Conservation (phyloP, 768 basidiomycete species). For the Boletus rubroflammeus region DNA sequence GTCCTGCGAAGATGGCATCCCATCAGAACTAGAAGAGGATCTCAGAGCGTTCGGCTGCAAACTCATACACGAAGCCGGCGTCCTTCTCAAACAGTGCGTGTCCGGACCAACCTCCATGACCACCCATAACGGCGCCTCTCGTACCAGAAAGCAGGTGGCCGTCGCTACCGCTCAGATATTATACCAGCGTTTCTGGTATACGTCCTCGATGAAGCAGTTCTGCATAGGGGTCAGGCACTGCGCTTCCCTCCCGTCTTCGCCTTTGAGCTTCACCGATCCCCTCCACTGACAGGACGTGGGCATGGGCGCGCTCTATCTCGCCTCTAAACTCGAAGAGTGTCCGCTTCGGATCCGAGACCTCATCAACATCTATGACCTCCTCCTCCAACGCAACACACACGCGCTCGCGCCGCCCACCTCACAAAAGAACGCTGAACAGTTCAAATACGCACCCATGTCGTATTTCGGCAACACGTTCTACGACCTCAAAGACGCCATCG, state of each 20-base stretch:
- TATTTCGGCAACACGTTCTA: constrained; percentile 90
- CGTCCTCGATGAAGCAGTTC: constrained; percentile 92
- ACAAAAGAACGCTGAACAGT: constrained; percentile 30
- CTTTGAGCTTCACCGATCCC: constrained; percentile 8
- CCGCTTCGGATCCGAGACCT: constrained; percentile 90
- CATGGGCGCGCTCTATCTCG: constrained; percentile 84
- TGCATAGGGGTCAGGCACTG: constrained; percentile 72
- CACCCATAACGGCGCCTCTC: constrained; percentile 4
- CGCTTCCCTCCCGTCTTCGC: constrained; percentile 12
- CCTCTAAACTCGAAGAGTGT: constrained; percentile 91
- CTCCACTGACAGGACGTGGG: constrained; percentile 62
- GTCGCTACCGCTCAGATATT: constrained; percentile 95
- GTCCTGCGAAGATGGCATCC: constrained; percentile 78
- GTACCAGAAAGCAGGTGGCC: constrained; percentile 85
- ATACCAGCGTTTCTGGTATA: constrained; percentile 96
- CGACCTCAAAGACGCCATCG: constrained; percentile 89
- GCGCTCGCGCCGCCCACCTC: constrained; percentile 28
- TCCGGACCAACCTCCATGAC: neutral
- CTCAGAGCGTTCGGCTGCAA: constrained; percentile 89
- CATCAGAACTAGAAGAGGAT: constrained; percentile 79
- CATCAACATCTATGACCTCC: constrained; percentile 89
- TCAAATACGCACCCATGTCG: constrained; percentile 81
- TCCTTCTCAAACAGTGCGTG: constrained; percentile 83
- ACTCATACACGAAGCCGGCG: constrained; percentile 91
- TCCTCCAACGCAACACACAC: constrained; percentile 72